phyloP scores from a whole-genome alignment of 2,329 filamentous ascomycete genomes.

The Penicillium sp. region DNA sequence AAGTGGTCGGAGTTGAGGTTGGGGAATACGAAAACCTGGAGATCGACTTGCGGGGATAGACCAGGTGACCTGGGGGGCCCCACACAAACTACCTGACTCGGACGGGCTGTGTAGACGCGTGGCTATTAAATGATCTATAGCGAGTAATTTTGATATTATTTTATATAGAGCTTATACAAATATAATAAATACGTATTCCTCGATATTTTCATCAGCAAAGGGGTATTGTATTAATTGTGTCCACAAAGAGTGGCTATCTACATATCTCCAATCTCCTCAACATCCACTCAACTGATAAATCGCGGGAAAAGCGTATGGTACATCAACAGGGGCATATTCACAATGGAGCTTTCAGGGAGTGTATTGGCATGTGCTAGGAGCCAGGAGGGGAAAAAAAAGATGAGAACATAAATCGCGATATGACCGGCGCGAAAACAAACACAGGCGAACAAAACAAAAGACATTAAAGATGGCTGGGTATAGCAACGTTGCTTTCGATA shows the following conservation, averaged over 20 bases:
- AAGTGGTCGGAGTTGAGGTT: slow-evolving; percentile 2
- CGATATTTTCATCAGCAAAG: slow-evolving; percentile 1
- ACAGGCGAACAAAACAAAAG: slow-evolving; percentile 23
- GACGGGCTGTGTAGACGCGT: not conserved
- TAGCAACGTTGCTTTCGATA: slow-evolving; percentile 29
- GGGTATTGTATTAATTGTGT: slow-evolving; percentile 12
- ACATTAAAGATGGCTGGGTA: slow-evolving; percentile 36
- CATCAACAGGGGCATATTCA: slow-evolving; percentile 12
- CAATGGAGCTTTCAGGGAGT: not conserved
- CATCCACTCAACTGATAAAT: slow-evolving; percentile 6
- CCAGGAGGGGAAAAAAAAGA: not conserved
- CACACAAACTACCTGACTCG: slow-evolving; percentile 5
- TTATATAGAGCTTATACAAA: too few relatives aligned
- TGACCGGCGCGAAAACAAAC: slow-evolving; percentile 19
- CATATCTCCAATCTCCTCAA: slow-evolving; percentile 19
- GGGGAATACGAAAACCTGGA: slow-evolving; percentile 20
- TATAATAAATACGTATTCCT: not conserved
- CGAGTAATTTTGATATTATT: too few relatives aligned
- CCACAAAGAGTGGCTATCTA: slow-evolving; percentile 22
- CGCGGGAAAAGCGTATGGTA: slow-evolving; percentile 10
- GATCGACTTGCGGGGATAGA: slow-evolving; percentile 22
- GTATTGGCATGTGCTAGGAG: not conserved
- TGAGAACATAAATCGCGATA: slow-evolving; percentile 10
- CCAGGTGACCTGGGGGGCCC: slow-evolving; percentile 22
- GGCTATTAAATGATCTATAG: not conserved